Evolutionary conservation across 2,329 filamentous ascomycete genomes (phyloP), one percentile per base, ranked within the genome.

Genomic region (Acephala macrosclerotiorum): DNA sequence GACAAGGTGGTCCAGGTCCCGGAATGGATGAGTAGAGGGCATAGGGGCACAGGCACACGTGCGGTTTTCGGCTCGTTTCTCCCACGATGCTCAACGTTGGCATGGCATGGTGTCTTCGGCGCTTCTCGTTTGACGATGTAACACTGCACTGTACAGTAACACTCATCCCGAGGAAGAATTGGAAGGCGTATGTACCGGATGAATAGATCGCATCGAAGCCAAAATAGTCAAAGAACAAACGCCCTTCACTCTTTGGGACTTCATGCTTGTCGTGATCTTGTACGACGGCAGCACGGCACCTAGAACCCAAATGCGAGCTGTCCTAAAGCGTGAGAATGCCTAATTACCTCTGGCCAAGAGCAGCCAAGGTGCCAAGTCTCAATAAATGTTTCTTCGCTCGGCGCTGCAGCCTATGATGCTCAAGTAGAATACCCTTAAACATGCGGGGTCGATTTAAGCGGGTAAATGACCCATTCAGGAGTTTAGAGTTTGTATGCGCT

Each of bases 1-100:
- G 88, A 76, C 80, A 83, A 79, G 84, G 81, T 45, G 87, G 86
- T 25, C 88, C 88, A 2, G 88, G 88, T 7, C 86, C 87, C 3
- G 87, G 87, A 66, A 89, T 89, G 85, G 88, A 90, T 71, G 87
- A 76, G 57, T 77, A 77, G 66, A 70, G 26, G 35, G 47, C 45
- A 14, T 33, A 33, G 25, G 25, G 18, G 49, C 60, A 33, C 49
- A 26, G 22, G 49, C 22, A 53, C 49, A 49, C 49, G n/a, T 47
- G 60, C n/a, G 45, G 40, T 20, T 26, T 64, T 51, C 53, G 49
- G 63, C 57, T 40, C 20, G 20, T 64, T 65, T 42, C 62, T 25
- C 33, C 35, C 45, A 58, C 26, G 51, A 12, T 58, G 60, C 45
- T 33, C 53, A 26, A 22, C 20, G 49, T 33, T 66, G 62, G 59